Base-by-base conservation (phyloP, 768 basidiomycete genomes). In the Pisolithus sp. region DNA sequence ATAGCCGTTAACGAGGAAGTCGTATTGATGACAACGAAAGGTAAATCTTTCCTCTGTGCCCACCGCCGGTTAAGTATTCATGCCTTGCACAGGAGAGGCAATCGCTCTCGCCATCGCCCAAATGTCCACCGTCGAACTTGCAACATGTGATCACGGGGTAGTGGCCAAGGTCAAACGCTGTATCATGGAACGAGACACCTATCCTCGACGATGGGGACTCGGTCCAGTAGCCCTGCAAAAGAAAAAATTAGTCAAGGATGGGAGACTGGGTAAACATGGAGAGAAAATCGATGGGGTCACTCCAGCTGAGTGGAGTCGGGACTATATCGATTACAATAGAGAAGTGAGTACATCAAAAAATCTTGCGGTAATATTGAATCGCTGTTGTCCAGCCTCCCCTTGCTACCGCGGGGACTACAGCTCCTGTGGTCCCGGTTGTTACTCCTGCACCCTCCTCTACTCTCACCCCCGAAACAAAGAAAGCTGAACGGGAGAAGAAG, bases 131-230 rank as follows among this genome's bases (percentile, higher is more conserved):
- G 95, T 95, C 53, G 96, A 99, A 68, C 83, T 99, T 46, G 89
- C 93, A 8, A 95, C 94, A 2, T 98, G 95, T 68, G 94, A 97
- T 67, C 95, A 99, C 64, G 96, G 96, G 44, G 92, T 99, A 52
- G 95, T 98, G 40, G 96, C 96, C 34, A 98, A 97, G 73, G 93
- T 99, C 64, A 99, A 99, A 74, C 79, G 96, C 48, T 97, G 95
- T 66, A 98, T 99, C 65, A 99, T 99, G 96, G 96, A 98, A 68
- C 86, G 95, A 36, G 96, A 99, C 69, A 89, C 92, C 18, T 99
- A 99, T 69, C 96, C 96, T 38, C 83, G 96, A 51, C 83, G 94
- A 56, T 98, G 96, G 96, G 96, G 96, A 46, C 81, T 98, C 48
- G 96, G 96, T n/a, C 96, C 96, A 20, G 82, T 94, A 69, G 95